Conservation (phyloP, 108 stramenopile genomes). For the Cyclostephanos tholiformis region DNA sequence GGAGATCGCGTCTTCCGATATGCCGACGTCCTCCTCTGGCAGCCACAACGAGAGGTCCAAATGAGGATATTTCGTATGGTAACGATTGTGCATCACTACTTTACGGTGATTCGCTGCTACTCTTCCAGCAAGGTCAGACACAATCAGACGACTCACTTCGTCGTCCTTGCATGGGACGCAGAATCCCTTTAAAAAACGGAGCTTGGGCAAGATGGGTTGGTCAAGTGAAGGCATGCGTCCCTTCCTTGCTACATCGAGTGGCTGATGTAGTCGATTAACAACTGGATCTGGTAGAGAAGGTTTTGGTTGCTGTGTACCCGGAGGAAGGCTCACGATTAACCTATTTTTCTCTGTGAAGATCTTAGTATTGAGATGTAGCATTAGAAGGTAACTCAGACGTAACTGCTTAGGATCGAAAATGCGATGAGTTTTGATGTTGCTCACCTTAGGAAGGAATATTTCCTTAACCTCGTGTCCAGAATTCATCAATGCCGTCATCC, state of each 20-base stretch:
- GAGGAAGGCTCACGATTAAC: slow-evolving; percentile 53
- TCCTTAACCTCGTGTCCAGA: slow-evolving; percentile 51
- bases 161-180: slow-evolving; percentile 56
- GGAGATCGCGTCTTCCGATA: slow-evolving; percentile 18
- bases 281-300: background rate
- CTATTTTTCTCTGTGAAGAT: slow-evolving; percentile 66
- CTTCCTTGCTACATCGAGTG: background rate
- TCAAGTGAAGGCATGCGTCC: slow-evolving; percentile 34
- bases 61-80: slow-evolving; percentile 27
- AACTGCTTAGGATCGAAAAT: no score
- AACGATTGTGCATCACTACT: slow-evolving; percentile 42
- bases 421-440: no score
- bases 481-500: slow-evolving; percentile 50
- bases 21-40: slow-evolving; percentile 11
- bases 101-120: slow-evolving; percentile 47
- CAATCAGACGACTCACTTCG: background rate
- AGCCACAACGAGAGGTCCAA: slow-evolving; percentile 52
- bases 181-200: slow-evolving; percentile 43
- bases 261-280: background rate
- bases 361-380: background rate
- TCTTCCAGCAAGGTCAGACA: slow-evolving; percentile 50
- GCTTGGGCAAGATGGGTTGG: slow-evolving; percentile 24
- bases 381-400: no score
- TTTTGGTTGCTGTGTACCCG: background rate
- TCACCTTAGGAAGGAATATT: slow-evolving; percentile 37